phyloP scores from a whole-genome alignment of 176 grass and related monocot genomes.

The Aegilops longissima region DNA sequence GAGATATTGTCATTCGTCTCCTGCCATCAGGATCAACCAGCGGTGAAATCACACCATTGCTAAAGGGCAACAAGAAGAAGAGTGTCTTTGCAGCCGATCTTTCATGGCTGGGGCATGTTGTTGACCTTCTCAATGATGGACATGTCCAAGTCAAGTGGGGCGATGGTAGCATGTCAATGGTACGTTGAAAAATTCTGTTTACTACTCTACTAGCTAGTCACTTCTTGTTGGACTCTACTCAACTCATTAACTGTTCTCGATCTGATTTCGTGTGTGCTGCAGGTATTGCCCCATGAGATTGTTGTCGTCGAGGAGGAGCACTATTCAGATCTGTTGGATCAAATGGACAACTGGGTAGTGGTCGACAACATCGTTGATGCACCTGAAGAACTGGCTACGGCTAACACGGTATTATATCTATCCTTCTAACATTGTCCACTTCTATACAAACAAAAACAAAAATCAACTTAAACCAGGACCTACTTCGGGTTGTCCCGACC shows the following conservation, averaged over 20 bases:
- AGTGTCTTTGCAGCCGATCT: neutral
- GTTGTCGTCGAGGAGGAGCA: neutral
- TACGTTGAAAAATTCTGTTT: neutral
- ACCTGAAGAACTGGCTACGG: neutral
- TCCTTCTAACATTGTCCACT: neutral
- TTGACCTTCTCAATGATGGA: neutral
- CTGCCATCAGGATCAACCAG: neutral
- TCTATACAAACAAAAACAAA: neutral
- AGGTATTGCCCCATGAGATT: neutral
- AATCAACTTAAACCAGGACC: neutral
- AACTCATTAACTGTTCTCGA: too few relatives aligned
- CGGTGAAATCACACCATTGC: neutral
- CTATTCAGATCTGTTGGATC: neutral
- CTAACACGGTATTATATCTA: neutral
- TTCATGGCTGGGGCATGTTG: neutral
- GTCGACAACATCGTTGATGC: neutral
- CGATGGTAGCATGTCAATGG: neutral
- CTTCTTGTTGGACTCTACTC: too few relatives aligned
- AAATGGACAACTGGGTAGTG: neutral
- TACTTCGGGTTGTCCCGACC: neutral
- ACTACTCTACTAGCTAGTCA: neutral
- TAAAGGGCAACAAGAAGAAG: neutral
- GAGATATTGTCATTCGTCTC: neutral
- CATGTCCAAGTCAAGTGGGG: conserved; percentile 16
- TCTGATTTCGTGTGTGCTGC: neutral